Conservation (phyloP, 768 basidiomycete species). For the Serendipita vermifera region DNA sequence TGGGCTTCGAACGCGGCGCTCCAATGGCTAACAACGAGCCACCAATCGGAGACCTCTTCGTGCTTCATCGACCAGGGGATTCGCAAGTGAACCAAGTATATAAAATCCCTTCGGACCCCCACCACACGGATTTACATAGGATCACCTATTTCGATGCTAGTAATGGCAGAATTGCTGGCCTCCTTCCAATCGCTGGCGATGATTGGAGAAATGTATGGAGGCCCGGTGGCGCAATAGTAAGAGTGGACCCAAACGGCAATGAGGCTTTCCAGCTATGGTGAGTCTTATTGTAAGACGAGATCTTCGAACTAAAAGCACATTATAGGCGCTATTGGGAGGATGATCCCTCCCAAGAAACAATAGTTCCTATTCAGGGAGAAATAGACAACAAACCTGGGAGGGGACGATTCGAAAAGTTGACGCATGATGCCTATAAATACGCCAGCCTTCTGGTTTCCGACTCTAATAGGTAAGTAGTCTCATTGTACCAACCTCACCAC, state of each 20-base stretch:
- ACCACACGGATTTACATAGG: conserved; percentile 22
- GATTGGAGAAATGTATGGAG: conserved; percentile 29
- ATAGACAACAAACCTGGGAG: conserved; percentile 29
- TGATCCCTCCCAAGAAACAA: conserved; percentile 16
- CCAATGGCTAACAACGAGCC: conserved; percentile 14
- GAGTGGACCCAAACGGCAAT: conserved; percentile 14
- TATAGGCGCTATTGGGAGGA: conserved; percentile 35
- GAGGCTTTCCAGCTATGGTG: conserved; percentile 32
- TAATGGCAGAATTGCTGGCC: conserved; percentile 26
- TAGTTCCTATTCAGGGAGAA: conserved; percentile 28
- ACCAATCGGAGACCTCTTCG: conserved; percentile 22
- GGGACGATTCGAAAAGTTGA: conserved; percentile 32
- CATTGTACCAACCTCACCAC: no score
- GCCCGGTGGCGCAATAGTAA: conserved; percentile 14
- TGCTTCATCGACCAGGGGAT: conserved; percentile 29
- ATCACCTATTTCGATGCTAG: conserved; percentile 31
- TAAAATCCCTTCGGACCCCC: conserved; percentile 23
- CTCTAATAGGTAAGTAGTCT: conserved; percentile 26
- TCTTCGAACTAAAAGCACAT: not conserved
- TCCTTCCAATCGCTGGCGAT: conserved; percentile 27
- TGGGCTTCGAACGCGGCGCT: conserved; percentile 21
- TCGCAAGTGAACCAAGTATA: conserved; percentile 29
- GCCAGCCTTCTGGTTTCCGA: conserved; percentile 21
- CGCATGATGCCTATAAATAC: conserved; percentile 29
- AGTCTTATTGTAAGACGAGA: conserved; percentile 6